A percentile compares a stretch with the other conserved stretches of the same genome.
Evolutionary conservation across 148 eudicot genomes (phyloP).

Genomic region (Camellia lanceoleosa): DNA sequence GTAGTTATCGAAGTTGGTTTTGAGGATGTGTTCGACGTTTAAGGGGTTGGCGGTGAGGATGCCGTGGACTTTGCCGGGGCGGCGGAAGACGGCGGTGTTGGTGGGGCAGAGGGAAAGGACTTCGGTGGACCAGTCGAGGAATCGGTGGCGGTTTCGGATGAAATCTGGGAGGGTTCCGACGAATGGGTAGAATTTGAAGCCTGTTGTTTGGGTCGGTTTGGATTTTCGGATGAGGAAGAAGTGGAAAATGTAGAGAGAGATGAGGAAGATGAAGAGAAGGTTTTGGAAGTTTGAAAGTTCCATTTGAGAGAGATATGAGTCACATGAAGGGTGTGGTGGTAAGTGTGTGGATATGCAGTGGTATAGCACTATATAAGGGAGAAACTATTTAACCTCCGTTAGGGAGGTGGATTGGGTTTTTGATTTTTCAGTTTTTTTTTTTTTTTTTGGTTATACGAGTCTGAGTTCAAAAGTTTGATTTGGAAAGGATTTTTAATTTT

Average conservation of each 20-base stretch:
- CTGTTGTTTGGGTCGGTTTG: constrained; percentile 11
- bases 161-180: constrained; percentile 56
- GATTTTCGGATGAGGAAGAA: neutral
- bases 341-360: too few relatives aligned
- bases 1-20: constrained; percentile 59
- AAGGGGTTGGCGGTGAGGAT: constrained; percentile 57
- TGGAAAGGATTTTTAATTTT: too few relatives aligned
- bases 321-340: too few relatives aligned
- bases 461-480: too few relatives aligned
- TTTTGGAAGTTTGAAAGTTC: constrained; percentile 13
- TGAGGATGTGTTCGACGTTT: constrained; percentile 65
- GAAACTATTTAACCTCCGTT: too few relatives aligned
- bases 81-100: constrained; percentile 48
- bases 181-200: constrained; percentile 60
- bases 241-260: constrained; percentile 6
- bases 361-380: too few relatives aligned
- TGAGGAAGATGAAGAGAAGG: constrained; percentile 4
- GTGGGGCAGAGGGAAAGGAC: constrained; percentile 42
- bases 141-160: constrained; percentile 64
- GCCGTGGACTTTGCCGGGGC: constrained; percentile 53
- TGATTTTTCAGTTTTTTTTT: too few relatives aligned
- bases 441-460: too few relatives aligned
- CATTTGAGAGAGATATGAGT: constrained; percentile 9
- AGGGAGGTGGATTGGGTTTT: too few relatives aligned
- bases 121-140: constrained; percentile 61